These are phyloP conservation scores for Dactylellina leptospora DNA, from an alignment of 2,329 filamentous ascomycete genomes.

Conservation along the genomic window DNA sequence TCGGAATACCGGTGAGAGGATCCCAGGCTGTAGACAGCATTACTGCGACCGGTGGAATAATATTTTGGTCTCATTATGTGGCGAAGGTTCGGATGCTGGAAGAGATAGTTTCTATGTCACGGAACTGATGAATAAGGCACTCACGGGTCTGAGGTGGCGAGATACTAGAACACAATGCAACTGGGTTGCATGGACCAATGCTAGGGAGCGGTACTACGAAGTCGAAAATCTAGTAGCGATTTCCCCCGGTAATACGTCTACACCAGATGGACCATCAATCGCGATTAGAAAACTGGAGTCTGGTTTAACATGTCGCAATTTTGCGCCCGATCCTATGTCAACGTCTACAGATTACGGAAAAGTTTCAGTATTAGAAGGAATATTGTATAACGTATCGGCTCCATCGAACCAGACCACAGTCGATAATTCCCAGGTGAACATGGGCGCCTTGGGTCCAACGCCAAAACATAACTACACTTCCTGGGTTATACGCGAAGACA, in stretches of 20 bases:
- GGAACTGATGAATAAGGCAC: conserved; percentile 7
- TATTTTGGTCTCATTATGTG: conserved; percentile 12
- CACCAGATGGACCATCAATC: background rate
- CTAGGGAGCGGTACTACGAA: background rate
- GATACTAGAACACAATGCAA: background rate
- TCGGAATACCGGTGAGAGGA: background rate
- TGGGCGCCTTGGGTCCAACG: too few species aligned
- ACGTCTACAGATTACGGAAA: too few species aligned
- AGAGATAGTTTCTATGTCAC: background rate
- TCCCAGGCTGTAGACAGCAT: background rate
- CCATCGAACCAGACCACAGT: too few species aligned
- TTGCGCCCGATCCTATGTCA: too few species aligned
- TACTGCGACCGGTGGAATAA: conserved; percentile 12
- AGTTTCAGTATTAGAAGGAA: too few species aligned
- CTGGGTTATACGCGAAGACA: too few species aligned
- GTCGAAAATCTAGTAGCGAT: background rate
- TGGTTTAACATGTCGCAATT: background rate
- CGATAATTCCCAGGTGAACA: too few species aligned
- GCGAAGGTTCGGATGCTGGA: background rate
- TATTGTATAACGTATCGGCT: too few species aligned
- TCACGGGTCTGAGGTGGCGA: background rate
- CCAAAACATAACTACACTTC: too few species aligned
- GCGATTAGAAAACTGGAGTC: background rate
- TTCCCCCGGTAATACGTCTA: background rate
- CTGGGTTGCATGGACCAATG: background rate